Evolutionary conservation across 1,284 basidiomycete species (phyloP).

Genomic region (Filobasidium uniguttulatum): DNA sequence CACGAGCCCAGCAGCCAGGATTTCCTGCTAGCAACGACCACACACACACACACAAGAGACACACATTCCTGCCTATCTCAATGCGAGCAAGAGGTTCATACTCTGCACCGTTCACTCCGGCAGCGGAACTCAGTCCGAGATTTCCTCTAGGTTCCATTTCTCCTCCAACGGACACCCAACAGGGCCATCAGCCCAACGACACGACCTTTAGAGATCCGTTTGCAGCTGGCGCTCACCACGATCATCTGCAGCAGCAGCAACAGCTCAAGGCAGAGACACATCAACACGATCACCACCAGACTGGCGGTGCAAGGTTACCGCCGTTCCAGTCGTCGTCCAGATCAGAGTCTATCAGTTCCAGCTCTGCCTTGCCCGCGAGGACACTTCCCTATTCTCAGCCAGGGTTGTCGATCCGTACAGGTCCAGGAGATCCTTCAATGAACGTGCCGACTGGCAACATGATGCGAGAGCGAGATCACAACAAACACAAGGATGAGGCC

Average conservation of each 20-base stretch:
- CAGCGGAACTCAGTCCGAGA: no score
- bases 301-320: neutral
- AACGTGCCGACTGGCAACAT: constrained; percentile 1
- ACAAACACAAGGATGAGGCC: neutral
- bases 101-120: neutral
- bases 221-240: neutral
- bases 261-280: neutral
- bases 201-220: neutral
- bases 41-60: no score
- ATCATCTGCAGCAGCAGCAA: neutral
- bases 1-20: no score
- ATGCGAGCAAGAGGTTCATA: constrained; percentile 3
- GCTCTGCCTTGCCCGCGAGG: neutral
- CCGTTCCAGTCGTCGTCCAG: no score
- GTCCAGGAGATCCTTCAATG: neutral
- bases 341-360: neutral
- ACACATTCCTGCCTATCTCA: neutral
- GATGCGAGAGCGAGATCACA: constrained; percentile 1
- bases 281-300: neutral
- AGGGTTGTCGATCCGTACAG: neutral
- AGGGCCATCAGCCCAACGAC: neutral
- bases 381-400: neutral
- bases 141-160: no score
- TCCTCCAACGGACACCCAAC: neutral
- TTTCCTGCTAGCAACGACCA: no score